Conservation (phyloP, 345 rosid species). For the Gossypium thurberi region DNA sequence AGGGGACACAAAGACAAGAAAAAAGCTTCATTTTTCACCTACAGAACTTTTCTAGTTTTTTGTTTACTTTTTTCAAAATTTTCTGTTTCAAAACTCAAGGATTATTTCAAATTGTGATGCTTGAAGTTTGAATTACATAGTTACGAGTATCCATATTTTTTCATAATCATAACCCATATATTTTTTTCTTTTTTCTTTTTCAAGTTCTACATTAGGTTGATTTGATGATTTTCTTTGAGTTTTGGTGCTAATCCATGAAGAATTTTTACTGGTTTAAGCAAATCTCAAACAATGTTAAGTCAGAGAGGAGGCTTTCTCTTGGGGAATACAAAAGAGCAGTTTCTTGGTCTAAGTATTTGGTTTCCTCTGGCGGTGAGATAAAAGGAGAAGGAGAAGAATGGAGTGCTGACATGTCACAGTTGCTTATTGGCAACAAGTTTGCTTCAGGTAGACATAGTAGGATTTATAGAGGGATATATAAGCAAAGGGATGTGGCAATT, state of each 20-base stretch:
- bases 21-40: background rate
- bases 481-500: constrained; percentile 66
- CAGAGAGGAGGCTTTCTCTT: constrained; percentile 53
- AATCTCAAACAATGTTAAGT: constrained; percentile 40
- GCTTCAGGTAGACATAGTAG: constrained; percentile 76
- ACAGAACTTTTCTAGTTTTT: background rate
- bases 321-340: constrained; percentile 63
- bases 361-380: constrained; percentile 67
- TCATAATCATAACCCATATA: background rate
- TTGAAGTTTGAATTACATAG: background rate
- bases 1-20: background rate
- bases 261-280: constrained; percentile 54
- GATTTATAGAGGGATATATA: constrained; percentile 69
- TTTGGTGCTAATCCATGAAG: constrained; percentile 40
- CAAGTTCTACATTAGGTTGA: constrained; percentile 12
- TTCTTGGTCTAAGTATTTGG: constrained; percentile 80
- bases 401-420: constrained; percentile 78
- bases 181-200: background rate
- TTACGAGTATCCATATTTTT: background rate
- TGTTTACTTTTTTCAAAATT: background rate
- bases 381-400: constrained; percentile 69
- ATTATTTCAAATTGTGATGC: background rate
- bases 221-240: constrained; percentile 31
- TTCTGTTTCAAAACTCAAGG: background rate
- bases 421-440: constrained; percentile 60